A percentile compares a stretch with the other conserved stretches of the same genome.
These are phyloP conservation scores for Juncus inflexus DNA, from an alignment of 176 grass and related monocot genomes.

Conservation along the genomic window DNA sequence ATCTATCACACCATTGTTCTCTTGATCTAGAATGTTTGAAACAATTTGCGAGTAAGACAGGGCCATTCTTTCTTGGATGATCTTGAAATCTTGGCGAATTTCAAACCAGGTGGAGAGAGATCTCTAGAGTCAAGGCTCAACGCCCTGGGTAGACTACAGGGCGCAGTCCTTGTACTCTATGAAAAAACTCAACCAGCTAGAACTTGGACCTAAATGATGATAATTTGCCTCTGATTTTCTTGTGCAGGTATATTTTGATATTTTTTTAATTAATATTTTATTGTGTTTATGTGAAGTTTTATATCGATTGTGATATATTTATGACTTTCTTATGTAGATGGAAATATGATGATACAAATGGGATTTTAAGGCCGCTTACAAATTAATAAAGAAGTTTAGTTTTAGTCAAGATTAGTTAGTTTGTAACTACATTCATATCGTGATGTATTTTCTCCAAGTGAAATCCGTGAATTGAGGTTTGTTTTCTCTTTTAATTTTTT, in stretches of 20 bases:
- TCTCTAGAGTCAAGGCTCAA: too few relatives aligned
- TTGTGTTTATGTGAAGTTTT: constrained; percentile 7
- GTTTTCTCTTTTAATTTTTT: constrained; percentile 5
- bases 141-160: too few relatives aligned
- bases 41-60: too few relatives aligned
- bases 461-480: constrained; percentile 18
- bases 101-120: too few relatives aligned
- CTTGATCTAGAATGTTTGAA: too few relatives aligned
- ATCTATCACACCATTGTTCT: too few relatives aligned
- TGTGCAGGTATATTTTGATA: constrained; percentile 43
- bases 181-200: too few relatives aligned
- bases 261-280: constrained; percentile 7
- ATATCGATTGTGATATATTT: constrained; percentile 34
- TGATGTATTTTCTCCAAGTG: constrained; percentile 3
- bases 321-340: constrained; percentile 42
- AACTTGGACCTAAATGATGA: constrained; percentile 37
- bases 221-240: constrained; percentile 41
- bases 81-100: too few relatives aligned
- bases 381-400: not conserved
- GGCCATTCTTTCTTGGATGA: too few relatives aligned
- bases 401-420: constrained; percentile 2
- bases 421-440: constrained; percentile 21
- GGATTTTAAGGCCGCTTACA: constrained; percentile 34
- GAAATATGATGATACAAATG: constrained; percentile 32
- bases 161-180: too few relatives aligned